Conservation (phyloP, 106 monocot species). For the Acanthochlamys bracteata region DNA sequence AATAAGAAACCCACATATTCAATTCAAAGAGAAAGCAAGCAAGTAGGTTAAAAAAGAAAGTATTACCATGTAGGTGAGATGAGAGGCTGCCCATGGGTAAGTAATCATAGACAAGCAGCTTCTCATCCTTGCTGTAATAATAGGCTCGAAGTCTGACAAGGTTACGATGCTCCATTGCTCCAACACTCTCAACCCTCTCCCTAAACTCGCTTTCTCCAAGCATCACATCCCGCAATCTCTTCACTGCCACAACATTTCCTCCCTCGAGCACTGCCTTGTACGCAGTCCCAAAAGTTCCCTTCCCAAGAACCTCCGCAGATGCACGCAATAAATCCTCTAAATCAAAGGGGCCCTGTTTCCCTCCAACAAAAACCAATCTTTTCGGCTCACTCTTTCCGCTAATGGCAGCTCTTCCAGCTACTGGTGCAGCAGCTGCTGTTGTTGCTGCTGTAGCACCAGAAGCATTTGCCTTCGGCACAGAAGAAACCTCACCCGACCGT, state of each 20-base stretch:
- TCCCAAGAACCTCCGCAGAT: conserved; percentile 81
- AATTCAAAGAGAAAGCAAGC: no score
- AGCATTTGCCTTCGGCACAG: background rate
- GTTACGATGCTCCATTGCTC: conserved; percentile 48
- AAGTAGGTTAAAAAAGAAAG: no score
- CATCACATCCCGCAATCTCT: conserved; percentile 65
- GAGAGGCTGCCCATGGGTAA: conserved; percentile 79
- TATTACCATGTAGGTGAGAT: conserved; percentile 62
- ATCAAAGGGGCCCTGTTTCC: conserved; percentile 15
- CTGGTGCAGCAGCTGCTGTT: background rate
- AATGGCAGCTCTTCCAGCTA: no score
- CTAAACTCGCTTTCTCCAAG: conserved; percentile 54
- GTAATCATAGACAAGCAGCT: conserved; percentile 81
- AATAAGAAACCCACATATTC: no score
- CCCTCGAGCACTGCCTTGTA: conserved; percentile 76
- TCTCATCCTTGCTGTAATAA: conserved; percentile 75
- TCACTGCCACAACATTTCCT: conserved; percentile 65
- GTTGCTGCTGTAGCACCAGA: conserved; percentile 1
- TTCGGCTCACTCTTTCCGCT: conserved; percentile 15
- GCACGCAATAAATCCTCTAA: conserved; percentile 51
- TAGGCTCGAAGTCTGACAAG: conserved; percentile 57
- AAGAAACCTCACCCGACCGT: background rate
- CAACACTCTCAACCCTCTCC: conserved; percentile 49
- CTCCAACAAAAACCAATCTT: conserved; percentile 50
- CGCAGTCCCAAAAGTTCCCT: conserved; percentile 77